phyloP scores from a whole-genome alignment of 2,329 filamentous ascomycete species.

The Neofusicoccum parvum region DNA sequence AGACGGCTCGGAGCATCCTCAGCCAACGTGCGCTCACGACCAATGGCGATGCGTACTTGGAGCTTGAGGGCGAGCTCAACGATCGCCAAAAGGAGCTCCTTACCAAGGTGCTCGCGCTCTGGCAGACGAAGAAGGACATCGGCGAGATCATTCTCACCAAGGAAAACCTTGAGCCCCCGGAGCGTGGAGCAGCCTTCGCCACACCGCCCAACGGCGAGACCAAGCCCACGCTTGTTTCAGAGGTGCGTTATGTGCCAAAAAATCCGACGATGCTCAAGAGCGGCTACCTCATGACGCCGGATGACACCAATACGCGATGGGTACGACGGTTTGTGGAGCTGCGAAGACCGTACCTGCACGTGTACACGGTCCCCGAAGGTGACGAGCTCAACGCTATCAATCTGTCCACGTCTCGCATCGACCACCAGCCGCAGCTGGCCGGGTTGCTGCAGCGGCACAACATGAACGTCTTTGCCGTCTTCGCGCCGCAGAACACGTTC shows the following conservation, averaged over 20 bases:
- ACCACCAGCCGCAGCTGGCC: constrained; percentile 86
- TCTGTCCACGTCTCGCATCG: constrained; percentile 84
- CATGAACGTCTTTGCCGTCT: constrained; percentile 81
- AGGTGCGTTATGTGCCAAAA: constrained; percentile 76
- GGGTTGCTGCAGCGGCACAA: constrained; percentile 59
- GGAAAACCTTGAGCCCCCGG: constrained; percentile 66
- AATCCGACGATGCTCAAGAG: constrained; percentile 74
- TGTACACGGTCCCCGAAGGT: constrained; percentile 81
- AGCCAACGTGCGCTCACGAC: constrained; percentile 50
- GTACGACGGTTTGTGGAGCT: constrained; percentile 91
- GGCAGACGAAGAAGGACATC: constrained; percentile 53
- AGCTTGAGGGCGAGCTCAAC: constrained; percentile 28
- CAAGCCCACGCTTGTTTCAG: constrained; percentile 70
- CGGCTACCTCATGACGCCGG: constrained; percentile 84
- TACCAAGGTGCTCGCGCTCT: constrained; percentile 63
- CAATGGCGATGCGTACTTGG: constrained; percentile 19
- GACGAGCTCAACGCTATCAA: constrained; percentile 91
- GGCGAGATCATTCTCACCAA: constrained; percentile 51
- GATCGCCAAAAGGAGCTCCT: constrained; percentile 46
- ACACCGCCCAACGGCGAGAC: constrained; percentile 44
- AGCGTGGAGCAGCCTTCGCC: constrained; percentile 57
- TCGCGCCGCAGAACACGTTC: constrained; percentile 92
- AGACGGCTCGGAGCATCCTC: constrained; percentile 69
- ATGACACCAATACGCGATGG: constrained; percentile 81
- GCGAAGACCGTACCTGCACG: constrained; percentile 85